These are phyloP conservation scores for Trichoderma afroharzianum DNA, from an alignment of 2,329 filamentous ascomycete species.

Conservation along the genomic window DNA sequence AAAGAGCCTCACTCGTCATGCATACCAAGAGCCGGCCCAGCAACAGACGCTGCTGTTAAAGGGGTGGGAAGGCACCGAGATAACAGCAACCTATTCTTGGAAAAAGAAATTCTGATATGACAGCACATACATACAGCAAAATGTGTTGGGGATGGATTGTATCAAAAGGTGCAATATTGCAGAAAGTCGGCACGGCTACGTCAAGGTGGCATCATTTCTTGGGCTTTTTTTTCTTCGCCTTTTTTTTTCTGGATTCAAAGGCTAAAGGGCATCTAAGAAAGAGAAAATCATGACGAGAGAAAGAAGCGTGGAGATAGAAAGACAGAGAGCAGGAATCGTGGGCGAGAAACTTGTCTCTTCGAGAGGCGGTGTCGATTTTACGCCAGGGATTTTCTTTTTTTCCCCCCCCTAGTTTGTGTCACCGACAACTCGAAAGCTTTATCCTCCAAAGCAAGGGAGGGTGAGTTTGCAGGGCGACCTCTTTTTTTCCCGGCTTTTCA, in stretches of 20 bases:
- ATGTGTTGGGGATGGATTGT: constrained; percentile 4
- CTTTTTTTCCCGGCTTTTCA: neutral
- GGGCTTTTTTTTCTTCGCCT: neutral
- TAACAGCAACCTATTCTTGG: neutral
- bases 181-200: neutral
- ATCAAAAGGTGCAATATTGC: neutral
- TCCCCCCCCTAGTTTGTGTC: neutral
- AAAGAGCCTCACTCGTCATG: constrained; percentile 2
- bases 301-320: neutral
- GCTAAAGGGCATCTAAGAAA: neutral
- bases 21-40: neutral
- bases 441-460: constrained; percentile 9
- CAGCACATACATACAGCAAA: constrained; percentile 7
- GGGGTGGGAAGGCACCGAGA: neutral
- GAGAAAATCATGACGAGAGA: neutral
- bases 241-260: neutral
- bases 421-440: constrained; percentile 9
- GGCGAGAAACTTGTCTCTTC: neutral
- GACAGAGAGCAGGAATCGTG: neutral
- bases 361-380: constrained; percentile 12
- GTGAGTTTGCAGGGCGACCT: constrained; percentile 6
- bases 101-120: neutral
- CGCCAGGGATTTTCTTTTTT: neutral
- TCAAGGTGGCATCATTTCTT: constrained; percentile 16
- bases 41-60: neutral